Percentiles rank a stretch among this genome's conserved stretches.
Conservation (phyloP, 1,139 yeast species). For the Kodamaea sp. region DNA sequence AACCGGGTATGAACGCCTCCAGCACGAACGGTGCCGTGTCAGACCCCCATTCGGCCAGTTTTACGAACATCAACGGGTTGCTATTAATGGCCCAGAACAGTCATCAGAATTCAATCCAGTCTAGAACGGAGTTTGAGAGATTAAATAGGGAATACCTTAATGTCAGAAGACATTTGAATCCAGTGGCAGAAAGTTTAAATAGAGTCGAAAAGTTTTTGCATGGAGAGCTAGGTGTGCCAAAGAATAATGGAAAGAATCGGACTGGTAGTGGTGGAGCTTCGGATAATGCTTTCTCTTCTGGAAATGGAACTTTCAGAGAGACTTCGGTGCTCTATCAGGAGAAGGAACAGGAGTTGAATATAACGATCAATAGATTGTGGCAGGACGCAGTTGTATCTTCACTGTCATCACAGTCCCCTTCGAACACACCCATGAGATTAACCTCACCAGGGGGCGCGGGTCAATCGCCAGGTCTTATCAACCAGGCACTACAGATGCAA, state of each 20-base stretch:
- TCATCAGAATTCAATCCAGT: slow-evolving; percentile 54
- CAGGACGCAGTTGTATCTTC: slow-evolving; percentile 34
- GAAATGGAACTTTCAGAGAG: slow-evolving; percentile 37
- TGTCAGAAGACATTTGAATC: slow-evolving; percentile 68
- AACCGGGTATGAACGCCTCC: not conserved
- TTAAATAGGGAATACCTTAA: slow-evolving; percentile 72
- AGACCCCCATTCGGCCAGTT: slow-evolving; percentile 12
- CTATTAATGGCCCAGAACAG: slow-evolving; percentile 34
- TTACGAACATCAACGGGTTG: slow-evolving; percentile 33
- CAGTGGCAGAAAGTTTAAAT: slow-evolving; percentile 62
- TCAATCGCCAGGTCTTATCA: slow-evolving; percentile 6
- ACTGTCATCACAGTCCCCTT: slow-evolving; percentile 7
- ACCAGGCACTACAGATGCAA: slow-evolving; percentile 18
- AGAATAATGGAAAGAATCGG: slow-evolving; percentile 18
- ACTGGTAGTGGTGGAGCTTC: slow-evolving; percentile 6
- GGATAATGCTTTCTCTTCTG: slow-evolving; percentile 3
- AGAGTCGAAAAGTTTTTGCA: slow-evolving; percentile 35
- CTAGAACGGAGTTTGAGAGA: slow-evolving; percentile 74
- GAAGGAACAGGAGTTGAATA: slow-evolving; percentile 31
- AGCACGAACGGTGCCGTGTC: not conserved
- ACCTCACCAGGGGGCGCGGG: slow-evolving; percentile 2
- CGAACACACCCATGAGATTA: slow-evolving; percentile 3
- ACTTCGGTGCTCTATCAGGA: slow-evolving; percentile 35
- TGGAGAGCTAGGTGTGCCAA: slow-evolving; percentile 23
- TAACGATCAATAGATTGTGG: slow-evolving; percentile 38